These are phyloP conservation scores for Plantago coronopus DNA, from an alignment of 305 asterid species.

Conservation along the genomic window DNA sequence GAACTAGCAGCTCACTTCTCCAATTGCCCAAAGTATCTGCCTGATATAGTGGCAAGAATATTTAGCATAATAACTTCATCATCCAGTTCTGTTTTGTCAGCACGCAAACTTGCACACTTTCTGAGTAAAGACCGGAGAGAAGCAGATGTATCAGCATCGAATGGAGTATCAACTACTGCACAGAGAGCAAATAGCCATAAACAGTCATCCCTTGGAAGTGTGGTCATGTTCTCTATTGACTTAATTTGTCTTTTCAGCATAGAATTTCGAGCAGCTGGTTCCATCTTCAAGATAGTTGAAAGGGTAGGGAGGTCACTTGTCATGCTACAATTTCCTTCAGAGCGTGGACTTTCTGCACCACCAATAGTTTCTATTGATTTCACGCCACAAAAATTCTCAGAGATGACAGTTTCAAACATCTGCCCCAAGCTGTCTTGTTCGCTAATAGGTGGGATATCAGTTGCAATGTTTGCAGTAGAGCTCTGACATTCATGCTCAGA, in stretches of 20 bases:
- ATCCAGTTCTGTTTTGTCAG: conserved; percentile 55
- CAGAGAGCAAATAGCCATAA: conserved; percentile 80
- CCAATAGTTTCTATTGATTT: conserved; percentile 26
- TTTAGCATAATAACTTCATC: conserved; percentile 67
- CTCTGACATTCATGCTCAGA: conserved; percentile 36
- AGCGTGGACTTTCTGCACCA: conserved; percentile 22
- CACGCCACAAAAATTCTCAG: conserved; percentile 30
- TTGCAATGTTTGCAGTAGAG: conserved; percentile 23
- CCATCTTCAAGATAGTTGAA: conserved; percentile 53
- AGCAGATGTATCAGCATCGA: conserved; percentile 67
- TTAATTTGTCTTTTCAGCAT: conserved; percentile 57
- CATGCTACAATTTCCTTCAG: conserved; percentile 20
- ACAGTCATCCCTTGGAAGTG: conserved; percentile 39
- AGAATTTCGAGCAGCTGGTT: conserved; percentile 61
- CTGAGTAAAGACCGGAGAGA: conserved; percentile 72
- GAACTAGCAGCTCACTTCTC: conserved; percentile 34
- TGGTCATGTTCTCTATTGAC: conserved; percentile 38
- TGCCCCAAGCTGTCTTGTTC: conserved; percentile 29
- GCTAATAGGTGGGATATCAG: conserved; percentile 19
- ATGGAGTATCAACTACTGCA: conserved; percentile 71
- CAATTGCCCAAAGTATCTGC: conserved; percentile 80
- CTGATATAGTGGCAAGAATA: conserved; percentile 66
- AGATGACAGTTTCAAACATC: conserved; percentile 32
- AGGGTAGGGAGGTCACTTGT: conserved; percentile 46
- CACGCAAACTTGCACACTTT: conserved; percentile 78